Evolutionary conservation across 148 eudicot species (phyloP), one percentile per base, ranked within the genome.

Genomic region (Fagopyrum esculentum): DNA sequence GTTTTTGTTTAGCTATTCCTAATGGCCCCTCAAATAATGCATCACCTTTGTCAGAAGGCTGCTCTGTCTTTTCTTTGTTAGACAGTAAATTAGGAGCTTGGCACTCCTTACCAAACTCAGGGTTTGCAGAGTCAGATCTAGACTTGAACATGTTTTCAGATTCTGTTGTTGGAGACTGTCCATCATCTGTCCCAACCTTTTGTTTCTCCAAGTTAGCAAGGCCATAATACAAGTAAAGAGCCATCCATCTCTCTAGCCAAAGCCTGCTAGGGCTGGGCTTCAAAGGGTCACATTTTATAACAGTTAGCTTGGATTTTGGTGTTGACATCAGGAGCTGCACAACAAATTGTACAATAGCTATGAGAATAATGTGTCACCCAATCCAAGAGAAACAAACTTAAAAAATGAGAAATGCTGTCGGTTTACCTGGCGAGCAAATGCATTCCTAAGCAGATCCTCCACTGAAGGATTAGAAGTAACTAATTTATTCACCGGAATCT

Each of bases 231-330:
- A 84, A 81, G 60, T 88, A 86, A 81, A 82, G 86, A 16, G 89
- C 78, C 97, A 90, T 90, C 98, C 98, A 94, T 76, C 96, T 87
- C 77, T 94, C 98, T 74, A 94, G 82, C 98, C 98, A 94, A 73
- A 79, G 76, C 97, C 98, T 91, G 70, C 93, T 84, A 3, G 92
- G 89, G 80, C 87, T 88, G 29, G 93, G 82, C 64, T 69, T 90
- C 73, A 78, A 80, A 49, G 93, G 89, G 80, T 91, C 97, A 79
- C 98, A 94, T 78, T 86, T 91, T 73, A 90, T 85, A 73, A 81
- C 81, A 75, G 87, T 83, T 51, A 72, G 81, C 79, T 86, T 84
- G 77, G 87, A 83, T 78, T 81, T 91, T 69, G 97, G 90, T 72
- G 89, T 82, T 68, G 97, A 81, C 77, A 84, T 90, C 90, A 94